Evolutionary conservation across 768 basidiomycete genomes (phyloP), one percentile per base, ranked within the genome.

Genomic region (Aureoboletus auriporus): DNA sequence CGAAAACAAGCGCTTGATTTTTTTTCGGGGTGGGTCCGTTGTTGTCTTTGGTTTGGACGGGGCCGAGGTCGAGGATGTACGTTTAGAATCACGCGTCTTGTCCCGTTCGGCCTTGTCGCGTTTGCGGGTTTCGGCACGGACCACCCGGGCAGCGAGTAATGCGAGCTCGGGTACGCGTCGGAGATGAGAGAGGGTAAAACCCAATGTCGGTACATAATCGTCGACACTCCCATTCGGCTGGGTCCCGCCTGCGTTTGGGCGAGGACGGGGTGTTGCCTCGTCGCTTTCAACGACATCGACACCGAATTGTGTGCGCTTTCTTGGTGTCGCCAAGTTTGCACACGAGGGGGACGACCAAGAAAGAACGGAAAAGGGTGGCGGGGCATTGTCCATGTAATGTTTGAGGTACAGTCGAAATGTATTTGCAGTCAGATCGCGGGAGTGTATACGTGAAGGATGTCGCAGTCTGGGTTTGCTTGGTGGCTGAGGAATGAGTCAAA

Each of bases 331-430:
- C 20, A 23, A 23, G 20, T 23, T 23, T 23, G 20, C 20, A 10
- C 20, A 23, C 20, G 47, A 29, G n/a, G 42, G 52, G 28, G 39
- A 55, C 7, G 46, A 10, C 4, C 17, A 38, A 4, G 48, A 30
- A 17, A 28, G 34, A n/a, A 44, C 7, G 10, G 33, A 28, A 26
- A 43, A 53, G 1, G 45, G 43, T 0, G 44, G 59, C 42, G 34
- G 68, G 0, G 73, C 75, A 56, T 82, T 71, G 56, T 86, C 80
- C 83, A 91, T 86, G 64, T 81, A 90, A 55, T 89, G 83, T 54
- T 86, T 88, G 51, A 91, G 55, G 56, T 91, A 89, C 35, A 87
- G 76, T 10, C 84, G 76, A 61, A 91, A 87, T 0, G 82, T 84
- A 51, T 84, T 84, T 4, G 71, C 76, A 2, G 80, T 89, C 26